These are phyloP conservation scores for Erigeron canadensis DNA, from an alignment of 129 eudicot genomes.

Conservation along the genomic window DNA sequence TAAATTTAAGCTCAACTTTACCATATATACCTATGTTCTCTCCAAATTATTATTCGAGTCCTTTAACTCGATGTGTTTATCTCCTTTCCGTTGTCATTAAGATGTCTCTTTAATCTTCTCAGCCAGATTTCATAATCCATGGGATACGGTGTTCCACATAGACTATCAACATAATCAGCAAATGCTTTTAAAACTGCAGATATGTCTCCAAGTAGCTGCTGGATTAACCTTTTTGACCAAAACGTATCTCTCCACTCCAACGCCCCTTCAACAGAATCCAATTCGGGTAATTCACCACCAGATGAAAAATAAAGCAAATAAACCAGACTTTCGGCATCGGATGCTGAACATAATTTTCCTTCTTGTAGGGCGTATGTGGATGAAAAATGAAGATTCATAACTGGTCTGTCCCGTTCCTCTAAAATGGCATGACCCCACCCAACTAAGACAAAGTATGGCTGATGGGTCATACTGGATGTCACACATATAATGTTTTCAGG, in stretches of 20 bases:
- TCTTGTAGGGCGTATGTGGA: conserved; percentile 97
- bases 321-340: conserved; percentile 95
- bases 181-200: conserved; percentile 96
- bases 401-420: conserved; percentile 95
- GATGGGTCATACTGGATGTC: conserved; percentile 42
- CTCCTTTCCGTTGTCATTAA: conserved; percentile 67
- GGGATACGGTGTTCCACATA: conserved; percentile 95
- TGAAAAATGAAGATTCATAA: conserved; percentile 87
- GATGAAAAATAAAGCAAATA: conserved; percentile 80
- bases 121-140: conserved; percentile 86
- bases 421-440: conserved; percentile 98
- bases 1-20: conserved; percentile 32
- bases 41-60: not conserved
- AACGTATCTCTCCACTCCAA: conserved; percentile 85
- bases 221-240: conserved; percentile 93
- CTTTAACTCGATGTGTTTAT: conserved; percentile 44
- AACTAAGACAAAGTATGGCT: conserved; percentile 61
- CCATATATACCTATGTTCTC: conserved; percentile 37
- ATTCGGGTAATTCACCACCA: conserved; percentile 72
- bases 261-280: conserved; percentile 98
- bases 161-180: conserved; percentile 94
- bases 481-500: conserved; percentile 86
- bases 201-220: conserved; percentile 90
- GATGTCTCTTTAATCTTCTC: conserved; percentile 71
- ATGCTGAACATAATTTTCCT: conserved; percentile 91